phyloP scores from a whole-genome alignment of 1,139 yeast species.

The Taphrina deformans region DNA sequence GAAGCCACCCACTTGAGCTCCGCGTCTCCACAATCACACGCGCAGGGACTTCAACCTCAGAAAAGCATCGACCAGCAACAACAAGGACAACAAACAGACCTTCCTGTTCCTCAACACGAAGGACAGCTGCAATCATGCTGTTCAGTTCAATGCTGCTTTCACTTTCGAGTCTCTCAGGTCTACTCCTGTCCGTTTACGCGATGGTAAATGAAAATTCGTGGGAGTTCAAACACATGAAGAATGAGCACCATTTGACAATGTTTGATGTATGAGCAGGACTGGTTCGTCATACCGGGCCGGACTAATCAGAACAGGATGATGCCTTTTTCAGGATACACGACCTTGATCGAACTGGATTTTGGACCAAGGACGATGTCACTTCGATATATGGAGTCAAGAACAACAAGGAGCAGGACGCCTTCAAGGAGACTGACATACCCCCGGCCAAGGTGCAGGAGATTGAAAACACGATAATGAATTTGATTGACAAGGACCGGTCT shows the following conservation, averaged over 20 bases:
- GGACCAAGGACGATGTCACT: conserved; percentile 61
- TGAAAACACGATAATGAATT: conserved; percentile 61
- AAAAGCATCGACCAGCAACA: not conserved
- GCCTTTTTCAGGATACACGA: conserved; percentile 78
- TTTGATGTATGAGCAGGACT: conserved; percentile 20
- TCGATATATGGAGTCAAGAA: conserved; percentile 77
- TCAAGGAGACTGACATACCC: conserved; percentile 41
- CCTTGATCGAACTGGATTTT: conserved; percentile 51
- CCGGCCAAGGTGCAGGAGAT: conserved; percentile 36
- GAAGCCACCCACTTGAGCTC: not conserved
- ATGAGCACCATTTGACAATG: conserved; percentile 28
- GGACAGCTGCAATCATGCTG: not conserved
- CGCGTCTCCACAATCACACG: not conserved
- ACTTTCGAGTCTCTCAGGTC: not conserved
- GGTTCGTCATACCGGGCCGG: not conserved
- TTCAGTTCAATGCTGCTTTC: not conserved
- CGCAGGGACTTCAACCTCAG: not conserved
- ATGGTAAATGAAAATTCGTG: conserved; percentile 18
- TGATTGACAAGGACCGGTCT: conserved; percentile 67
- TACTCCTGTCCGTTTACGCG: not conserved
- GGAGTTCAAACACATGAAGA: conserved; percentile 32
- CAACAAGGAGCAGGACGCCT: conserved; percentile 41
- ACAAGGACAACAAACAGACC: no score
- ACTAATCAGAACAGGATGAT: conserved; percentile 9
- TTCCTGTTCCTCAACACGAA: no score